Evolutionary conservation across 768 basidiomycete species (phyloP).

Genomic region (Trametes elegans): DNA sequence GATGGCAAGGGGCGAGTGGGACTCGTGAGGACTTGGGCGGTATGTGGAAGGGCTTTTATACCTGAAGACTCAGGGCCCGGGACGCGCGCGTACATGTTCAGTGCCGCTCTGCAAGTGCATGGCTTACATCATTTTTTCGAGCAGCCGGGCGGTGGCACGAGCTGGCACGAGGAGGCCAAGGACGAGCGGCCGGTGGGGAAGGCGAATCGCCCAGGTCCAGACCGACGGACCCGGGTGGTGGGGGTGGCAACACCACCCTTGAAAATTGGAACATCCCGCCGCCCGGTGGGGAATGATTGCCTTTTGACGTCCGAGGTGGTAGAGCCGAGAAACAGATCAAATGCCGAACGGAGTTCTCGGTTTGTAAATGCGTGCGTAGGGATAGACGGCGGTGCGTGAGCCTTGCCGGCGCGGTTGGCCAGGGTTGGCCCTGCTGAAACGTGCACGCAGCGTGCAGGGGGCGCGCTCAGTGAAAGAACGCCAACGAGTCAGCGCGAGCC

Average conservation of each 20-base stretch:
- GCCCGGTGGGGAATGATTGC: constrained; percentile 2
- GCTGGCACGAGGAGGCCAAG: constrained; percentile 1
- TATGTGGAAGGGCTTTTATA: constrained; percentile 24
- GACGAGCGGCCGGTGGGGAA: background rate
- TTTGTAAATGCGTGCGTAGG: background rate
- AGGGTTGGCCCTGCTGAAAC: too few species aligned
- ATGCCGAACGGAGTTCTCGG: background rate
- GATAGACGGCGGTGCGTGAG: background rate
- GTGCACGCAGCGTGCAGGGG: background rate
- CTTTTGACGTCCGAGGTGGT: constrained; percentile 17
- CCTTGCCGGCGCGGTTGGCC: too few species aligned
- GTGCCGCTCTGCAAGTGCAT: constrained; percentile 11
- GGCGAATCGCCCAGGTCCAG: constrained; percentile 1
- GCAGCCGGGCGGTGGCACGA: background rate
- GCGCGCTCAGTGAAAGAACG: too few species aligned
- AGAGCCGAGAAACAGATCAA: constrained; percentile 1
- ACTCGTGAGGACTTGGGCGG: constrained; percentile 20
- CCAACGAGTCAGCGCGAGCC: too few species aligned
- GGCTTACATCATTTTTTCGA: constrained; percentile 16
- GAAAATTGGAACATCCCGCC: constrained; percentile 10
- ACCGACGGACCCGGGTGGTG: background rate
- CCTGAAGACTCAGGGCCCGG: constrained; percentile 1
- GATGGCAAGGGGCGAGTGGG: constrained; percentile 25
- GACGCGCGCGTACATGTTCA: background rate
- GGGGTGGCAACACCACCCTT: constrained; percentile 10